These are phyloP conservation scores for Fomitopsis betulina DNA, from an alignment of 1,284 basidiomycete genomes.

Conservation along the genomic window DNA sequence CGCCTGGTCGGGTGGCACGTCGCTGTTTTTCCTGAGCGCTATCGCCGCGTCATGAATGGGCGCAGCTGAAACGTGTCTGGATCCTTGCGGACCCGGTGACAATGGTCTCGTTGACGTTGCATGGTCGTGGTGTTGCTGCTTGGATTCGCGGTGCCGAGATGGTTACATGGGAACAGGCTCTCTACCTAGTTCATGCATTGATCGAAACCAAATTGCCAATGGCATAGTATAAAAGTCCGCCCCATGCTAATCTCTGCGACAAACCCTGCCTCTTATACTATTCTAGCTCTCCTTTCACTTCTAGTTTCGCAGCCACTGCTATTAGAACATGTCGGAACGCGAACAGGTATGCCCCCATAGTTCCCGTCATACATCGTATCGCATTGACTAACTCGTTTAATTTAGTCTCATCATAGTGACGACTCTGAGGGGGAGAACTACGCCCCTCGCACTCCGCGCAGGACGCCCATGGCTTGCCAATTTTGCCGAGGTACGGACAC, in stretches of 20 bases:
- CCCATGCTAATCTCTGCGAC: neutral
- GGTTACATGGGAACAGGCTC: neutral
- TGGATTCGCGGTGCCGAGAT: neutral
- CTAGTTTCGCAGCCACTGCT: neutral
- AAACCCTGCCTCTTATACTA: neutral
- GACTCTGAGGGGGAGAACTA: conserved; percentile 27
- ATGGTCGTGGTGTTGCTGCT: neutral
- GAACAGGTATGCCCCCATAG: conserved; percentile 1
- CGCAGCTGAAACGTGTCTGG: conserved; percentile 1
- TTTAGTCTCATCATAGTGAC: conserved; percentile 12
- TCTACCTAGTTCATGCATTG: neutral
- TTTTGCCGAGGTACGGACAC: conserved; percentile 25
- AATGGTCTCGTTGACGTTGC: neutral
- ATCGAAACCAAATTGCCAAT: conserved; percentile 2
- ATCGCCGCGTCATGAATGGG: neutral
- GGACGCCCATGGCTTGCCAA: conserved; percentile 29
- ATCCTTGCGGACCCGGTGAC: neutral
- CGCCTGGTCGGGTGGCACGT: neutral
- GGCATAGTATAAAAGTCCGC: neutral
- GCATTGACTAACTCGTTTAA: neutral
- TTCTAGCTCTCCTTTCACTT: neutral
- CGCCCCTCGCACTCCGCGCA: conserved; percentile 25
- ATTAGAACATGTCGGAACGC: conserved; percentile 1
- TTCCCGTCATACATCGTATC: neutral
- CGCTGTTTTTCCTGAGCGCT: neutral